phyloP scores from a whole-genome alignment of 2,329 filamentous ascomycete species.

The Botrytis fragariae region DNA sequence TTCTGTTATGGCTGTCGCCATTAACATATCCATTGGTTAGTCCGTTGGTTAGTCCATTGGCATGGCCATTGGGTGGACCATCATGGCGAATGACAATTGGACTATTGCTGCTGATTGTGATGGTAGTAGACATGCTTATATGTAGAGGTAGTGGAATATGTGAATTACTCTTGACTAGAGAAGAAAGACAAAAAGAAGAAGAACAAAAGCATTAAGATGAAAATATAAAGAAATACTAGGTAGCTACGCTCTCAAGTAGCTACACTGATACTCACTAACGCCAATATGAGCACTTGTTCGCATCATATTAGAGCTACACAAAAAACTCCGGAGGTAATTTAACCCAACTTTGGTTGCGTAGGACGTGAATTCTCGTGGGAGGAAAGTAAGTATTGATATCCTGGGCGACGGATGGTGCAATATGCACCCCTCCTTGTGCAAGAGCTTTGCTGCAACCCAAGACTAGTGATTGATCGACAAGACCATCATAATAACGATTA shows the following conservation, averaged over 20 bases:
- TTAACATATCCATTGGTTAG: constrained; percentile 18
- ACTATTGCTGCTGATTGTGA: constrained; percentile 18
- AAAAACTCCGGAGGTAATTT: not conserved
- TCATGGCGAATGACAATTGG: constrained; percentile 17
- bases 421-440: constrained; percentile 18
- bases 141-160: not conserved
- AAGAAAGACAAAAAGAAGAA: not conserved
- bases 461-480: not conserved
- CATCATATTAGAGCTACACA: not conserved
- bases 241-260: not conserved
- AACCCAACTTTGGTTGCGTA: not conserved
- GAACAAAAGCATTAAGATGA: not conserved
- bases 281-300: not conserved
- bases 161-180: not conserved
- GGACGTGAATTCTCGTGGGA: not conserved
- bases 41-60: not conserved
- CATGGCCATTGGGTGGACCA: not conserved
- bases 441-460: not conserved
- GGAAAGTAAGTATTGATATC: not conserved
- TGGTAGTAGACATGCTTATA: constrained; percentile 12
- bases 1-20: not conserved
- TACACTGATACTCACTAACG: not conserved
- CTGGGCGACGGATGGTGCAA: constrained; percentile 15
- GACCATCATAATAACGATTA: not conserved
- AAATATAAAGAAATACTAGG: not conserved